Evolutionary conservation across 2,329 filamentous ascomycete genomes (phyloP).

Genomic region (Fusarium armeniacum): DNA sequence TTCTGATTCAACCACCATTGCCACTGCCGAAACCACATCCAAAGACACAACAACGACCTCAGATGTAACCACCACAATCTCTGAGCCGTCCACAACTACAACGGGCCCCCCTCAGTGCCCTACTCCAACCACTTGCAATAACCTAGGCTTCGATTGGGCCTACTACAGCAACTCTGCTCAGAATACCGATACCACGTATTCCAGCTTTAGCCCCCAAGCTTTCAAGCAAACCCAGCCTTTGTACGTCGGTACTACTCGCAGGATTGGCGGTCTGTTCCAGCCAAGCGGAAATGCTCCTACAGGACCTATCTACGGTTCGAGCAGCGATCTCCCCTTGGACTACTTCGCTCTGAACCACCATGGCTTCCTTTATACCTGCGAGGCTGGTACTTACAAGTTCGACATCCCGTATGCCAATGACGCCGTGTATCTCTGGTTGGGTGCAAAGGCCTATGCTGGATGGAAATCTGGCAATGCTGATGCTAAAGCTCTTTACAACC

Average conservation of each 20-base stretch:
- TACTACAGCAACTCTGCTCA: conserved; percentile 5
- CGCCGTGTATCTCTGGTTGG: conserved; percentile 8
- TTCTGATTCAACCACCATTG: background rate
- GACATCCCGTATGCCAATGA: conserved; percentile 19
- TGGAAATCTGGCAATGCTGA: background rate
- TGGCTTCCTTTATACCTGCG: conserved; percentile 8
- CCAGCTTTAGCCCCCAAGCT: background rate
- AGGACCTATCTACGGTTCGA: background rate
- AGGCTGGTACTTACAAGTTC: conserved; percentile 14
- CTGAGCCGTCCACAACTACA: background rate
- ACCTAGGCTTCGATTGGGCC: conserved; percentile 22
- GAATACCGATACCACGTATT: conserved; percentile 24
- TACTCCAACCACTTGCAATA: background rate
- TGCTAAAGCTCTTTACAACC: conserved; percentile 15
- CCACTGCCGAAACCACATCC: background rate
- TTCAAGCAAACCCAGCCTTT: background rate
- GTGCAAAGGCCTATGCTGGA: fast-evolving
- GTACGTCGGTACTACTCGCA: background rate
- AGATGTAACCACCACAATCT: background rate
- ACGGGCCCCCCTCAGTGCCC: background rate
- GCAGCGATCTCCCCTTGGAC: fast-evolving
- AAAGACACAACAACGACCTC: background rate
- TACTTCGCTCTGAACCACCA: conserved; percentile 24
- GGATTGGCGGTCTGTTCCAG: conserved; percentile 9
- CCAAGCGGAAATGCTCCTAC: fast-evolving